These are phyloP conservation scores for Globisporangium heterothallicum DNA, from an alignment of 352 stramenopile species.

Conservation along the genomic window DNA sequence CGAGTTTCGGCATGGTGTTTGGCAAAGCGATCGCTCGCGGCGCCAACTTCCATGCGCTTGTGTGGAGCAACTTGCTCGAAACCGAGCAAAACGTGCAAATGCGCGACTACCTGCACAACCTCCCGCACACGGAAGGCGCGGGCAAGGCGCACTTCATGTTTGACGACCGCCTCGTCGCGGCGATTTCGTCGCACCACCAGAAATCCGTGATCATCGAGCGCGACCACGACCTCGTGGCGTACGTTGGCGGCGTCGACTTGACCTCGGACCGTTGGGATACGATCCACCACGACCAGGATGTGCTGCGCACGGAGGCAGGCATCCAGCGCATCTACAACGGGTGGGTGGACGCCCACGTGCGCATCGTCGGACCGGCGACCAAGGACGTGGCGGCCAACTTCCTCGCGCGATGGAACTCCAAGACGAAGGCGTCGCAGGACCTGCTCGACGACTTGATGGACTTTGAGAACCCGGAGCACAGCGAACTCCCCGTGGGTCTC, in stretches of 20 bases:
- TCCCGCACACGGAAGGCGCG: conserved; percentile 11
- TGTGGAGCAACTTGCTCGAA: conserved; percentile 63
- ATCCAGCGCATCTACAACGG: conserved; percentile 31
- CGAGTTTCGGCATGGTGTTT: conserved; percentile 30
- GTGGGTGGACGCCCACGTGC: conserved; percentile 44
- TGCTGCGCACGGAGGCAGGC: conserved; percentile 21
- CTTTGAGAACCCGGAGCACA: conserved; percentile 33
- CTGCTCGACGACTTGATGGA: conserved; percentile 25
- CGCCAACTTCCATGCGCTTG: conserved; percentile 45
- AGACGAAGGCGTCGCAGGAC: conserved; percentile 18
- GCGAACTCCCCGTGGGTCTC: background rate
- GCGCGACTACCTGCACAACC: conserved; percentile 44
- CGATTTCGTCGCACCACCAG: conserved; percentile 39
- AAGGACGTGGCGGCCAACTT: conserved; percentile 51
- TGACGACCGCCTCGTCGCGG: conserved; percentile 31
- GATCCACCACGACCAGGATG: conserved; percentile 35
- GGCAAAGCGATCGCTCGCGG: conserved; percentile 25
- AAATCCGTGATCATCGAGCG: conserved; percentile 31
- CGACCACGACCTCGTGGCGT: conserved; percentile 20
- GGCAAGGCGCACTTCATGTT: conserved; percentile 34
- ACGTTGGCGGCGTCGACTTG: conserved; percentile 47
- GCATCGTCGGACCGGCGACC: conserved; percentile 36
- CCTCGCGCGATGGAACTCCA: conserved; percentile 39
- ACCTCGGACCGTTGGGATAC: conserved; percentile 56
- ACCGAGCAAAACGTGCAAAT: conserved; percentile 46